phyloP scores from a whole-genome alignment of 1,139 yeast genomes.

The Kazachstania sp. region DNA sequence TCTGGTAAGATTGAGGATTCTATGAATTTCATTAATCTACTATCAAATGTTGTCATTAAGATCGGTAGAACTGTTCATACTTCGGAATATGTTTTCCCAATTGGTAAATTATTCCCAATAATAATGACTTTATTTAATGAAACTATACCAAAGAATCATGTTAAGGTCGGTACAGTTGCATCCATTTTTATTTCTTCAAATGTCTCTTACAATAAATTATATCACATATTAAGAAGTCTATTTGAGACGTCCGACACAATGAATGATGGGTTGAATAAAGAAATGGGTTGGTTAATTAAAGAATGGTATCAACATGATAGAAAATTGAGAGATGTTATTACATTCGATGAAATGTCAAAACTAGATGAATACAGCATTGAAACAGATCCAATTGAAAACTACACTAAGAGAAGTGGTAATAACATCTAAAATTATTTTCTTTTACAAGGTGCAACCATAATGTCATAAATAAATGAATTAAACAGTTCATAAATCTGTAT shows the following conservation, averaged over 20 bases:
- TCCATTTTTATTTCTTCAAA: conserved; percentile 76
- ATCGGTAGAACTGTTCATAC: conserved; percentile 44
- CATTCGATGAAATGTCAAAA: conserved; percentile 25
- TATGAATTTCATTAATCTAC: conserved; percentile 30
- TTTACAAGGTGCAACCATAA: neutral
- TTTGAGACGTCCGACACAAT: conserved; percentile 56
- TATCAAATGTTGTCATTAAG: conserved; percentile 35
- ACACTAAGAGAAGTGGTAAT: conserved; percentile 27
- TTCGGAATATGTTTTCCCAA: conserved; percentile 73
- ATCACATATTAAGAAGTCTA: conserved; percentile 56
- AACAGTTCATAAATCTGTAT: neutral
- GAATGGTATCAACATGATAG: conserved; percentile 60
- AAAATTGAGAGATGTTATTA: conserved; percentile 48
- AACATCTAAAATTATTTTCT: conserved; percentile 11
- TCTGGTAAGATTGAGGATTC: conserved; percentile 25
- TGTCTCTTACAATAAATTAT: conserved; percentile 59
- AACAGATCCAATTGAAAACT: conserved; percentile 29
- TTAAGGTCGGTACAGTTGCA: conserved; percentile 46
- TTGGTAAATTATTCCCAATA: conserved; percentile 59
- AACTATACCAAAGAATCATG: conserved; percentile 35
- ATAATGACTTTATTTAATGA: conserved; percentile 31
- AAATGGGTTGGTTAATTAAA: conserved; percentile 55
- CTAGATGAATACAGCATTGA: conserved; percentile 25
- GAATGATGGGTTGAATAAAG: conserved; percentile 39
- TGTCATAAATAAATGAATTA: conserved; percentile 1